Conservation (phyloP, 306 rosid genomes). For the Dalbergia cultrata region DNA sequence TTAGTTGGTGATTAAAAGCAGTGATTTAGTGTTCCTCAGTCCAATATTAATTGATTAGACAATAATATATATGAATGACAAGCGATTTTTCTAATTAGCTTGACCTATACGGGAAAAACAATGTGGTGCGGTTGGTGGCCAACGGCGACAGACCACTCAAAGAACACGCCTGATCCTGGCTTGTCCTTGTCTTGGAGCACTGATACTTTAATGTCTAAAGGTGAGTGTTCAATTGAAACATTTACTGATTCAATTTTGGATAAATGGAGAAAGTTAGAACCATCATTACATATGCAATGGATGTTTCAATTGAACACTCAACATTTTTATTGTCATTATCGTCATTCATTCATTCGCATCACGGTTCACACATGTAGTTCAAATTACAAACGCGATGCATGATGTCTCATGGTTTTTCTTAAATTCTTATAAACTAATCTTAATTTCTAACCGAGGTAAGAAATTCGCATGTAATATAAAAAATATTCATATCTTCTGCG, state of each 20-base stretch:
- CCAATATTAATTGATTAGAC: neutral
- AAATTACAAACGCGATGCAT: too few relatives aligned
- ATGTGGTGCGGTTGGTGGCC: conserved; percentile 26
- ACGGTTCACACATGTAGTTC: too few relatives aligned
- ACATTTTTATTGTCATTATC: too few relatives aligned
- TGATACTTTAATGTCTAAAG: too few relatives aligned
- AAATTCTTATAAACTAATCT: neutral
- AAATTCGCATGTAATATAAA: too few relatives aligned
- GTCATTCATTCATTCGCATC: neutral
- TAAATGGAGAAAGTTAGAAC: too few relatives aligned
- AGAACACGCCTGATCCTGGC: neutral
- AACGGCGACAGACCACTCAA: neutral
- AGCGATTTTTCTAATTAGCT: neutral
- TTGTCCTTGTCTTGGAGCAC: neutral
- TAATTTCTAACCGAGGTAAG: neutral
- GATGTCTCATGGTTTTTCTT: neutral
- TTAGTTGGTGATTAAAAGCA: neutral
- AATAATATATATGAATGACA: neutral
- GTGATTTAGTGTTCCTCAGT: neutral
- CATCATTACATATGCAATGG: too few relatives aligned
- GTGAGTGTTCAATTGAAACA: too few relatives aligned
- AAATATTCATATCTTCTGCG: too few relatives aligned
- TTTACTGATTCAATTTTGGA: too few relatives aligned
- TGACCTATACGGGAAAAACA: neutral
- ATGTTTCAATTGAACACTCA: too few relatives aligned